Percentiles rank a stretch among this genome's conserved stretches.
Conservation (phyloP, 2,329 filamentous ascomycete genomes). For the Pleoardoris graminearum region DNA sequence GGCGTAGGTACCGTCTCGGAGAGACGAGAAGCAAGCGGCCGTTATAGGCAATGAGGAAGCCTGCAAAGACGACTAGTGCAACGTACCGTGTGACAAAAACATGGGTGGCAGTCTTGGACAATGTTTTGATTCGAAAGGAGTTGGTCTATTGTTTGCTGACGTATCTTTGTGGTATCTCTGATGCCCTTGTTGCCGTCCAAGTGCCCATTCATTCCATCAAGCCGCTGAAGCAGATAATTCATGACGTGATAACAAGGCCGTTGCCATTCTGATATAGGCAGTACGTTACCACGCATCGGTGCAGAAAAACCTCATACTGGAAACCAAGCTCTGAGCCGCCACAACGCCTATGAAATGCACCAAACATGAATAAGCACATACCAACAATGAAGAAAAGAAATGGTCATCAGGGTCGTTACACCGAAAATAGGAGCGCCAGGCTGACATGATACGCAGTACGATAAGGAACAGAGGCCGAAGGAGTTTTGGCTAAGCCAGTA, state of each 20-base stretch:
- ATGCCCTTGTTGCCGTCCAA: background rate
- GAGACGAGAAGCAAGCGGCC: too few relatives aligned
- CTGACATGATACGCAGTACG: constrained; percentile 15
- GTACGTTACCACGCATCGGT: too few relatives aligned
- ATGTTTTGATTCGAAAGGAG: background rate
- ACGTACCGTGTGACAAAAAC: too few relatives aligned
- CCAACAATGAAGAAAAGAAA: constrained; percentile 16
- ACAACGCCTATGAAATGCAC: constrained; percentile 25
- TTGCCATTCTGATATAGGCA: too few relatives aligned
- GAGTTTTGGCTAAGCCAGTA: constrained; percentile 5
- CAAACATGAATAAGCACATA: constrained; percentile 12
- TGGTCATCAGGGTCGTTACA: constrained; percentile 28
- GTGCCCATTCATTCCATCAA: background rate
- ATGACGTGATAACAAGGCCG: too few relatives aligned
- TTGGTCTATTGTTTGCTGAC: background rate
- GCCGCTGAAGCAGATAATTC: background rate
- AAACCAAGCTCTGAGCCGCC: background rate
- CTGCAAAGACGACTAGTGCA: too few relatives aligned
- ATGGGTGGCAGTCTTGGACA: background rate
- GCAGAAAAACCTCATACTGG: background rate
- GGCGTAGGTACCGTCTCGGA: too few relatives aligned
- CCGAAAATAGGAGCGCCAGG: constrained; percentile 20
- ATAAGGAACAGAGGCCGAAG: constrained; percentile 7
- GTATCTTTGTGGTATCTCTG: background rate
- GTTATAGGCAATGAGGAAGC: too few relatives aligned